phyloP scores from a whole-genome alignment of 192 early-diverging fungal genomes.

The Mortierella hygrophila region DNA sequence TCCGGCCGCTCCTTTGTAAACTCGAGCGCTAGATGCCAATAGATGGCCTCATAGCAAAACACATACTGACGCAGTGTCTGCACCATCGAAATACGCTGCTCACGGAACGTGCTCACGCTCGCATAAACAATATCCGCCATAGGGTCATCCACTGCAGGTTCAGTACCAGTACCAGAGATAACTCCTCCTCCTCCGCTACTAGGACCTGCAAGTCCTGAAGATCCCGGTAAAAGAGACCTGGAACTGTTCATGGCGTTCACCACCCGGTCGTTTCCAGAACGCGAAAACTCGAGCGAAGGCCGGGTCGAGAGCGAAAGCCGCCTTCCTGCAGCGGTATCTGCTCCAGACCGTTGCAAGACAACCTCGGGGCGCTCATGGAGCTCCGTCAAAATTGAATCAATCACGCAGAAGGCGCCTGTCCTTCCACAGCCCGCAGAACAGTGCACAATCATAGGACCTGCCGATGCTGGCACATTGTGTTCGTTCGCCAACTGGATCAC shows the following conservation, averaged over 20 bases:
- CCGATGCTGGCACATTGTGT: conserved; percentile 19
- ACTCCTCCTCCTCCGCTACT: background rate
- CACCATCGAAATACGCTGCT: conserved; percentile 87
- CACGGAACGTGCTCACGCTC: conserved; percentile 73
- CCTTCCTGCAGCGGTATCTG: conserved; percentile 74
- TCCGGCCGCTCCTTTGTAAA: conserved; percentile 37
- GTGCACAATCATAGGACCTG: conserved; percentile 64
- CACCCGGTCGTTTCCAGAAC: conserved; percentile 61
- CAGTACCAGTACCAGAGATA: background rate
- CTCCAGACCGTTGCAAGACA: conserved; percentile 85
- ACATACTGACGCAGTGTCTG: conserved; percentile 86
- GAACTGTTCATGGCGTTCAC: conserved; percentile 41
- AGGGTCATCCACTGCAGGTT: conserved; percentile 9
- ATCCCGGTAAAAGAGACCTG: background rate
- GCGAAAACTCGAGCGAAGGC: conserved; percentile 54
- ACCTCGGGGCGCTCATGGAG: conserved; percentile 57
- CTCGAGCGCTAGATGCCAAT: conserved; percentile 59
- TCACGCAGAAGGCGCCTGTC: conserved; percentile 72
- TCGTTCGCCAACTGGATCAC: conserved; percentile 56
- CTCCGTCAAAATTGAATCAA: conserved; percentile 64
- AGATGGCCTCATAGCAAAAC: conserved; percentile 86
- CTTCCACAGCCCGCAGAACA: conserved; percentile 73
- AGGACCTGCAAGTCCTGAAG: background rate
- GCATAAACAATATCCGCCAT: conserved; percentile 71
- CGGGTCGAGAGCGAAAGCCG: conserved; percentile 18